Evolutionary conservation across 495 filamentous ascomycete species (phyloP).

Genomic region (Aspergillus haitiensis): DNA sequence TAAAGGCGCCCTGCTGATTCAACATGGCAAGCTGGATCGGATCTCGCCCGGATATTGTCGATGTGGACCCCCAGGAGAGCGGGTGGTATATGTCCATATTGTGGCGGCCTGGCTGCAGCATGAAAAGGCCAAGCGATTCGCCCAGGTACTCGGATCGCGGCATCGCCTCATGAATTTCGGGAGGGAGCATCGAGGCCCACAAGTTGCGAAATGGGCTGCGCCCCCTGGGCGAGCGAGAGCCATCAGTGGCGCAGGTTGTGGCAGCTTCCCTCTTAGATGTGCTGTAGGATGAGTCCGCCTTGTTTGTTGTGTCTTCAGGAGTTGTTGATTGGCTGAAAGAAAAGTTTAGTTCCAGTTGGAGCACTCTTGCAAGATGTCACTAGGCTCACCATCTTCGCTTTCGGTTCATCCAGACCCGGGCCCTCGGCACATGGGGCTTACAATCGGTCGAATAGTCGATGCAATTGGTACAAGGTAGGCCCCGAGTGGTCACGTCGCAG

Average conservation of each 20-base stretch:
- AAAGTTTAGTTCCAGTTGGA: not conserved
- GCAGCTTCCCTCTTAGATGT: not conserved
- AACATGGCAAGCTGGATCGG: conserved; percentile 86
- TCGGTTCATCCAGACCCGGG: not conserved
- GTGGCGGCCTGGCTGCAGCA: not conserved
- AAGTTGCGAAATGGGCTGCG: not conserved
- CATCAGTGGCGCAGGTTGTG: not conserved
- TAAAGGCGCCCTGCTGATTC: conserved; percentile 79
- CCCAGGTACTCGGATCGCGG: not conserved
- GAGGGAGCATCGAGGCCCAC: not conserved
- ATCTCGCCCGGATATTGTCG: conserved; percentile 49
- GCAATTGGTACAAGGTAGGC: conserved; percentile 2
- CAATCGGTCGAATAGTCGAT: not conserved
- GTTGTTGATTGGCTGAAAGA: not conserved
- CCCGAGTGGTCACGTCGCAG: not conserved
- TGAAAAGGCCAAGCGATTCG: not conserved
- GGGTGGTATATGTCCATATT: not conserved
- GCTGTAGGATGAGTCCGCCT: not conserved
- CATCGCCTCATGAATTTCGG: not conserved
- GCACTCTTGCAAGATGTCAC: not conserved
- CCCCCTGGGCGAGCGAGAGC: not conserved
- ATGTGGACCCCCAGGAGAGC: not conserved
- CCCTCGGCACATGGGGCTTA: not conserved
- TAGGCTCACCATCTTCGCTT: not conserved
- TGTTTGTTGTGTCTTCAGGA: not conserved